phyloP scores from a whole-genome alignment of 2,329 filamentous ascomycete species.

The Trichoderma citrinoviride region DNA sequence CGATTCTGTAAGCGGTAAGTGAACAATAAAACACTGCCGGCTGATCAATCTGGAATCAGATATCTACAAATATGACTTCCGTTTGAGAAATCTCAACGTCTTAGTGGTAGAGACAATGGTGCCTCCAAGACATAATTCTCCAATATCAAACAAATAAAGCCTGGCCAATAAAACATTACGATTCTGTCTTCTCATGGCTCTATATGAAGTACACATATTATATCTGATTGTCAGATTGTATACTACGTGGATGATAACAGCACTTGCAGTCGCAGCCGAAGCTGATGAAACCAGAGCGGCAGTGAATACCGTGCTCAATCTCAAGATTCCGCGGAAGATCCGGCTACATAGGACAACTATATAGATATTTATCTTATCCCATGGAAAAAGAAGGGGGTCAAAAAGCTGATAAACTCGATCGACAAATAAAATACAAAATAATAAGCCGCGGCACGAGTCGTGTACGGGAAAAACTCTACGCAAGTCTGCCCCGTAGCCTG shows the following conservation, averaged over 20 bases:
- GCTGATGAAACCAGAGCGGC: neutral
- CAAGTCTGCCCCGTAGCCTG: neutral
- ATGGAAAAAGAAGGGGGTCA: neutral
- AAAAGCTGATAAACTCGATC: neutral
- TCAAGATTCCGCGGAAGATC: neutral
- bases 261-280: neutral
- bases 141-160: too few species aligned
- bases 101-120: too few species aligned
- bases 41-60: too few species aligned
- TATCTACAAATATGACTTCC: too few species aligned
- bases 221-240: neutral
- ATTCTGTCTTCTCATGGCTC: too few species aligned
- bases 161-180: too few species aligned
- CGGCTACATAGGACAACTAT: too few species aligned
- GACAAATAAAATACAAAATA: neutral
- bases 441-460: neutral
- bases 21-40: too few species aligned
- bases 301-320: neutral
- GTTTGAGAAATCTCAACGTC: too few species aligned
- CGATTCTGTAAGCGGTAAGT: too few species aligned
- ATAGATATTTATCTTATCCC: too few species aligned
- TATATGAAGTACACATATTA: neutral
- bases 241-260: neutral
- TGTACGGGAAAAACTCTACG: neutral
- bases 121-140: too few species aligned